Percentiles rank a stretch among this genome's conserved stretches.
phyloP scores from a whole-genome alignment of 202 grass and related monocot genomes.

The Dendrocalamus latiflorus region DNA sequence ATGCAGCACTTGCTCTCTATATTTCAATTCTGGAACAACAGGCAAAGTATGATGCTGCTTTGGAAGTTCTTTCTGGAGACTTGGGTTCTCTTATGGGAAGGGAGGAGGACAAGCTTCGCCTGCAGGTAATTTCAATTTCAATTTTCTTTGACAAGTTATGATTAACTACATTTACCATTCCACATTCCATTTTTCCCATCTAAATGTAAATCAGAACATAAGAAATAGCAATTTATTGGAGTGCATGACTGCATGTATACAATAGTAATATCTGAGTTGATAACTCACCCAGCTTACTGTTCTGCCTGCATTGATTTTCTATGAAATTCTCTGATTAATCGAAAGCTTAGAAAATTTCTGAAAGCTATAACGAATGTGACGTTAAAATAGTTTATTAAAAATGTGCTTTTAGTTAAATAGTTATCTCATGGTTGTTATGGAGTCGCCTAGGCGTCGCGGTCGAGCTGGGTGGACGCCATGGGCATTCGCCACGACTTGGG shows the following conservation, averaged over 20 bases:
- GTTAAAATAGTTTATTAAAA: neutral
- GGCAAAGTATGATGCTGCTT: constrained; percentile 73
- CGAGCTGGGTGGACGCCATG: too few relatives aligned
- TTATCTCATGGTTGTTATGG: neutral
- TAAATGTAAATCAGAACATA: neutral
- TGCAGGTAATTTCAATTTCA: constrained; percentile 71
- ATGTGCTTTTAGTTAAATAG: neutral
- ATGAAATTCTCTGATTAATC: neutral
- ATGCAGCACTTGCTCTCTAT: constrained; percentile 73
- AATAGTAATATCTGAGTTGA: neutral
- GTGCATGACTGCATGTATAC: neutral
- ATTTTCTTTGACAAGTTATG: constrained; percentile 28
- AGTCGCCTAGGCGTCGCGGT: too few relatives aligned
- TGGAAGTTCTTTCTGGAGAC: constrained; percentile 91
- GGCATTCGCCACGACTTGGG: too few relatives aligned
- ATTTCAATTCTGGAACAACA: constrained; percentile 97
- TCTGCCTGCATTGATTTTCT: neutral
- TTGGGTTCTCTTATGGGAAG: constrained; percentile 91
- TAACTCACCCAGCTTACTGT: neutral
- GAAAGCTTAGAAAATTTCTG: neutral
- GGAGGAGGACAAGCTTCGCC: constrained; percentile 81
- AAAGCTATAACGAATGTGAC: neutral
- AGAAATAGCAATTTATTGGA: neutral
- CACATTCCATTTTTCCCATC: neutral
- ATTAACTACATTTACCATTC: neutral